Evolutionary conservation across 73 alveolate species (phyloP).

Genomic region (Paramecium sexaurelia): DNA sequence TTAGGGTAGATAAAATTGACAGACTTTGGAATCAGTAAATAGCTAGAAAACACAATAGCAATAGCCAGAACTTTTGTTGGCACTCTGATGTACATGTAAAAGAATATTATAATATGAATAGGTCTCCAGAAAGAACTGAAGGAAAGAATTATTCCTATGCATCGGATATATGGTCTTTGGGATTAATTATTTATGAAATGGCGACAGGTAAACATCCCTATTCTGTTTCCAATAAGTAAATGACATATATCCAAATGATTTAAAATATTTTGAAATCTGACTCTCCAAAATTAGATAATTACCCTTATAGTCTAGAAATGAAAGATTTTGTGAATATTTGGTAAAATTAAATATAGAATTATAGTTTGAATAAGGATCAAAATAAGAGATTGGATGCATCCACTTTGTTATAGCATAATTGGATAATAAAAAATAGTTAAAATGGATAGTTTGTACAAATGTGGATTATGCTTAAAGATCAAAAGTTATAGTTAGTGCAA

Average conservation of each 20-base stretch:
- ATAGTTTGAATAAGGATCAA: slow-evolving; percentile 17
- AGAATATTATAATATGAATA: background rate
- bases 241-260: slow-evolving; percentile 54
- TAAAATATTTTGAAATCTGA: slow-evolving; percentile 44
- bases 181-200: slow-evolving; percentile 84
- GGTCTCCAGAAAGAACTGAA: slow-evolving; percentile 89
- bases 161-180: slow-evolving; percentile 90
- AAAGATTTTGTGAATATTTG: slow-evolving; percentile 58
- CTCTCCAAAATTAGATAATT: slow-evolving; percentile 41
- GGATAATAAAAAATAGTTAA: background rate
- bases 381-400: slow-evolving; percentile 22
- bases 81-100: slow-evolving; percentile 79
- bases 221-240: slow-evolving; percentile 19
- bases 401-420: background rate
- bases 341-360: background rate
- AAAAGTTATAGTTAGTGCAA: background rate
- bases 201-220: slow-evolving; percentile 84
- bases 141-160: slow-evolving; percentile 78
- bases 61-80: slow-evolving; percentile 84
- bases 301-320: slow-evolving; percentile 29
- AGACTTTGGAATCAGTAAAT: slow-evolving; percentile 89
- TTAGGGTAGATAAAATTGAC: slow-evolving; percentile 81
- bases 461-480: slow-evolving; percentile 10
- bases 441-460: background rate
- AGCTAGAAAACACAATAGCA: slow-evolving; percentile 73